Evolutionary conservation across 352 stramenopile genomes (phyloP).

Genomic region (Phytopythium ostracodes): DNA sequence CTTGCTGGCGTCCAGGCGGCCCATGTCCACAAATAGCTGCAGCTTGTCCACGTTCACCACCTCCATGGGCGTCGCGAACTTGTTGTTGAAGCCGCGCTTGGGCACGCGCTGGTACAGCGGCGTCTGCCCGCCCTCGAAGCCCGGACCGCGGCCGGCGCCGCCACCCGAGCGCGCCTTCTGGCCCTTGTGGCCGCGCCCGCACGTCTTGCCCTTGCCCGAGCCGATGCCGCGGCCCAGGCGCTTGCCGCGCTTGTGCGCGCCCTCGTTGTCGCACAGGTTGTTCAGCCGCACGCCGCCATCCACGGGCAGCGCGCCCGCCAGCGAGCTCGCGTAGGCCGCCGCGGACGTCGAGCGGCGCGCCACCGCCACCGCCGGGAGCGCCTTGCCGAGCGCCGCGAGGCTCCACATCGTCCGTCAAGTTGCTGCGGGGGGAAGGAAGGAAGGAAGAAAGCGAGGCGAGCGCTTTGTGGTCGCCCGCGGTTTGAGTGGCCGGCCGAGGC

Average conservation of each 20-base stretch:
- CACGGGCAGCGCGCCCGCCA: conserved; percentile 28
- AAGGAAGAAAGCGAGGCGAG: background rate
- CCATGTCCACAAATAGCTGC: conserved; percentile 97
- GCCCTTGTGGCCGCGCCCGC: conserved; percentile 96
- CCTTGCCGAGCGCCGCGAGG: conserved; percentile 51
- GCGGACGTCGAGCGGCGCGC: conserved; percentile 17
- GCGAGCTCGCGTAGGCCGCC: conserved; percentile 41
- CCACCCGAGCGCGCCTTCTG: conserved; percentile 93
- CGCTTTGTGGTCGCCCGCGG: background rate
- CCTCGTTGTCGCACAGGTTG: conserved; percentile 83
- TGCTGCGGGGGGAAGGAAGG: background rate
- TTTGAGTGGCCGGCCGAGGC: background rate
- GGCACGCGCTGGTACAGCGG: conserved; percentile 95
- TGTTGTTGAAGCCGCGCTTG: conserved; percentile 98
- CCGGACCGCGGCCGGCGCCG: conserved; percentile 70
- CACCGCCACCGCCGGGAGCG: conserved; percentile 29
- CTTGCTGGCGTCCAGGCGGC: conserved; percentile 87
- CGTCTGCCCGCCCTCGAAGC: conserved; percentile 98
- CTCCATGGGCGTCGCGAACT: conserved; percentile 89
- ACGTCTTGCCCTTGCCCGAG: conserved; percentile 94
- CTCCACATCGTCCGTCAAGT: conserved; percentile 36
- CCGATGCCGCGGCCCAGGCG: conserved; percentile 91
- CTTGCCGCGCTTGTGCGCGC: conserved; percentile 87
- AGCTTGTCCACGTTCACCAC: conserved; percentile 92
- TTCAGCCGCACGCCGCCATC: conserved; percentile 74